A percentile compares a stretch with the other conserved stretches of the same genome.
Evolutionary conservation across 495 filamentous ascomycete genomes (phyloP).

Genomic region (Hyphodiscus hymeniophilus): DNA sequence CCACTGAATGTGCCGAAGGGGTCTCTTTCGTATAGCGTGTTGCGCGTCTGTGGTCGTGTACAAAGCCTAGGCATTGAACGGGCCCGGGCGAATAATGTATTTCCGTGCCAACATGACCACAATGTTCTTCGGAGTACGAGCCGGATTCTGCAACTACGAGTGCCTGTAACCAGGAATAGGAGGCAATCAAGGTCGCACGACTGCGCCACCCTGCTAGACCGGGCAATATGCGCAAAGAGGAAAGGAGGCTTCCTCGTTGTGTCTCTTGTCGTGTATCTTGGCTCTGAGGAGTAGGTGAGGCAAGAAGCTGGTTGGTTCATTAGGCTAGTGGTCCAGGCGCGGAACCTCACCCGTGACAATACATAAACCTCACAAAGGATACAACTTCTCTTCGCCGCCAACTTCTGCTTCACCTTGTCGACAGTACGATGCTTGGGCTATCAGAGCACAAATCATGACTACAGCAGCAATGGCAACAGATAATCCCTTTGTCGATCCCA

Average conservation of each 20-base stretch:
- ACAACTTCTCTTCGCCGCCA: neutral
- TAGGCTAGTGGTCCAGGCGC: too few species aligned
- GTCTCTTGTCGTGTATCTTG: conserved; percentile 2
- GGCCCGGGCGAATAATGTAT: too few species aligned
- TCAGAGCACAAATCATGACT: conserved; percentile 9
- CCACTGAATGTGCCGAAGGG: too few species aligned
- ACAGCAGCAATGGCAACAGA: conserved; percentile 12
- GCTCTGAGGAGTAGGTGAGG: neutral
- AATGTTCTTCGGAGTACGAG: neutral
- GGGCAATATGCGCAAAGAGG: neutral
- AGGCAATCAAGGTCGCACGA: too few species aligned
- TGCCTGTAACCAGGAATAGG: too few species aligned
- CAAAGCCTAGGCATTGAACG: too few species aligned
- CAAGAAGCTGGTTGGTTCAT: too few species aligned
- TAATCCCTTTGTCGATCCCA: conserved; percentile 22
- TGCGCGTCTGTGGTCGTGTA: too few species aligned
- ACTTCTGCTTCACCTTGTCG: neutral
- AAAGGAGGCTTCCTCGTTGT: neutral
- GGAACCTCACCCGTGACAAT: neutral
- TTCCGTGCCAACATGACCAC: too few species aligned
- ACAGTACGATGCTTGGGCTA: conserved; percentile 9
- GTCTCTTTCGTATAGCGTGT: too few species aligned
- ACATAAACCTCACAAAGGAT: neutral
- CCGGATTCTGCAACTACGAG: neutral
- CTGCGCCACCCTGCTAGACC: neutral